Conservation (phyloP, 768 basidiomycete genomes). For the Panaeolus papilionaceus region DNA sequence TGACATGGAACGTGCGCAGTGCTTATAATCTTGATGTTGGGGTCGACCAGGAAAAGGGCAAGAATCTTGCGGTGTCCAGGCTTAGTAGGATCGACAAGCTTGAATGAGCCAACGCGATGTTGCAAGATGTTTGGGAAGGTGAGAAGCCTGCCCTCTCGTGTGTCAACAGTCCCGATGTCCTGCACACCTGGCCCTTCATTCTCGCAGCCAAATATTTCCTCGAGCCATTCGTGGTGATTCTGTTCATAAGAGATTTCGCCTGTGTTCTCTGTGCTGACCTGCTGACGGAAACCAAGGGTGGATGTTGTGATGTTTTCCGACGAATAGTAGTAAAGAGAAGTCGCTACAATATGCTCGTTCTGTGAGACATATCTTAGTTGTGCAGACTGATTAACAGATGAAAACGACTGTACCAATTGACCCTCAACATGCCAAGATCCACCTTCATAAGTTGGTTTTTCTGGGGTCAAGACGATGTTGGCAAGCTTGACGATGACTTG, state of each 20-base stretch:
- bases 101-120: slow-evolving; percentile 45
- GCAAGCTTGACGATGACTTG: slow-evolving; percentile 28
- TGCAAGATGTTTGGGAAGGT: slow-evolving; percentile 50
- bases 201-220: slow-evolving; percentile 32
- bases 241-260: slow-evolving; percentile 30
- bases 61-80: slow-evolving; percentile 51
- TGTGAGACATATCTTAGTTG: slow-evolving; percentile 2
- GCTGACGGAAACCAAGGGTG: slow-evolving; percentile 32
- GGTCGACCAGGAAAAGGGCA: slow-evolving; percentile 48
- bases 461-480: slow-evolving; percentile 25
- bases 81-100: slow-evolving; percentile 40
- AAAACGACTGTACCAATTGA: slow-evolving; percentile 20
- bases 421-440: slow-evolving; percentile 27
- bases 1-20: slow-evolving; percentile 38
- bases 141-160: slow-evolving; percentile 41
- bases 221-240: slow-evolving; percentile 36
- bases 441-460: slow-evolving; percentile 25
- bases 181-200: slow-evolving; percentile 33
- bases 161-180: slow-evolving; percentile 39
- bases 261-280: slow-evolving; percentile 8
- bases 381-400: neutral
- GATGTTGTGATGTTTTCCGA: slow-evolving; percentile 31
- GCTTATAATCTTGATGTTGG: slow-evolving; percentile 35
- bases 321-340: slow-evolving; percentile 36
- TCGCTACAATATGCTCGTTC: slow-evolving; percentile 42